Evolutionary conservation across 768 basidiomycete species (phyloP), one percentile per base, ranked within the genome.

Genomic region (Serendipita sp.): DNA sequence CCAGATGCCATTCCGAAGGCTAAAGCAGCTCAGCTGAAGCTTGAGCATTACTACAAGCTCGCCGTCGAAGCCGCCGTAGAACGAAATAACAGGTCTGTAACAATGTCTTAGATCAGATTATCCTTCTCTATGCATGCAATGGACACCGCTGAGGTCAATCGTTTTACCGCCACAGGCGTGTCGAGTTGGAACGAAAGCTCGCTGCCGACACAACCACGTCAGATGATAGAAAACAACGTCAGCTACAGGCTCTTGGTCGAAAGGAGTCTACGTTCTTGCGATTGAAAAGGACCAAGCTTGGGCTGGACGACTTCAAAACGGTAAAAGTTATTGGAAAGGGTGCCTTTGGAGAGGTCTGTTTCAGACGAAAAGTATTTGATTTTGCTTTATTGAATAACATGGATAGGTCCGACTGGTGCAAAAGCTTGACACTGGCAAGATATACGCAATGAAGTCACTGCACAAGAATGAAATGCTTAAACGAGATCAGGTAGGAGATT

Each of bases 321-420:
- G 91, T 99, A 69, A 98, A 98, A 72, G 93, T 99, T 50, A 99
- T 99, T 67, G 96, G 96, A 22, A 97, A 96, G 74, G 96, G 96
- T 65, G 96, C 96, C 17, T 99, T 99, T 69, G 94, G 96, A 71
- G 95, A 99, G 77, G 92, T 90, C 14, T 14, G 38, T 38, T 38
- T 38, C 38, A 5, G 69, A 42, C 81, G 72, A 2, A 5, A 3
- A 31, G 7, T 30, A 28, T 7, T 20, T 53, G 14, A 42, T 20
- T 17, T 63, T 26, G 20, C 34, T 31, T 45, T n/a, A 43, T 61
- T 13, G 14, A 14, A 43, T 22, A 42, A 17, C 1, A 16, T 42
- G 38, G 41, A 17, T 42, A 92, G 75, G 94, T 99, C 60, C 82
- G 96, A 45, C 79, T 99, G 33, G 94, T 96, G 31, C 95, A 99